These are phyloP conservation scores for Alternaria conjuncta DNA, from an alignment of 2,329 filamentous ascomycete species.

Conservation along the genomic window DNA sequence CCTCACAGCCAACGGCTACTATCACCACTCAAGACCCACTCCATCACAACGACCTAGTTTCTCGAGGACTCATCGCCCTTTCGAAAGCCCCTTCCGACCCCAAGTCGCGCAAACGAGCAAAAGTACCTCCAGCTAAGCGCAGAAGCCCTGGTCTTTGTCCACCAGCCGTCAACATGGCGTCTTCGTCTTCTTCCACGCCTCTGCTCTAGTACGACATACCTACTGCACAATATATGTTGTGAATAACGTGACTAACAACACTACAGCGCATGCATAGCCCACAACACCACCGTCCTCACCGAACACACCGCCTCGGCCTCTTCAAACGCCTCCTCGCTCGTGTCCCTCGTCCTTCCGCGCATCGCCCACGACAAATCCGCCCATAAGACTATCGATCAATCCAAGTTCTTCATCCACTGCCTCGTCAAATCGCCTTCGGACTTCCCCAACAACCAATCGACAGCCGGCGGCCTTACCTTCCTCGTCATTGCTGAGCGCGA, in stretches of 20 bases:
- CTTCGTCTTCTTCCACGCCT: conserved; percentile 47
- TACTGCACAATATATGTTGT: background rate
- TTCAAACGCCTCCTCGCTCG: conserved; percentile 82
- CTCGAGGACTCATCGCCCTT: conserved; percentile 11
- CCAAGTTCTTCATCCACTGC: conserved; percentile 93
- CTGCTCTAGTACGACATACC: conserved; percentile 46
- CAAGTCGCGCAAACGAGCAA: conserved; percentile 1
- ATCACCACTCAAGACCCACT: conserved; percentile 4
- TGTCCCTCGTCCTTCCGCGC: conserved; percentile 93
- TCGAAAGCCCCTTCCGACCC: conserved; percentile 1
- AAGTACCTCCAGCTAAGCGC: conserved; percentile 1
- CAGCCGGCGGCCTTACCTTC: conserved; percentile 85
- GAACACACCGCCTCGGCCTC: conserved; percentile 90
- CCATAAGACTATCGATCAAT: conserved; percentile 94
- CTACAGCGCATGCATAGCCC: conserved; percentile 85
- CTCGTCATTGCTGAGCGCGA: conserved; percentile 84
- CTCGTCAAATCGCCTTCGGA: conserved; percentile 81
- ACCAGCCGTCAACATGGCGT: conserved; percentile 41
- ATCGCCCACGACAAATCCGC: conserved; percentile 81
- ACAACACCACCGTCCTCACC: conserved; percentile 89
- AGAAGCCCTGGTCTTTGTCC: background rate
- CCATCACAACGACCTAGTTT: conserved; percentile 6
- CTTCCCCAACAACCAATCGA: conserved; percentile 59
- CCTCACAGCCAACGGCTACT: conserved; percentile 1
- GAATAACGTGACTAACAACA: conserved; percentile 15